Percentiles rank a stretch among this genome's conserved stretches.
These are phyloP conservation scores for Alternaria burnsii DNA, from an alignment of 2,329 filamentous ascomycete species.

Conservation along the genomic window DNA sequence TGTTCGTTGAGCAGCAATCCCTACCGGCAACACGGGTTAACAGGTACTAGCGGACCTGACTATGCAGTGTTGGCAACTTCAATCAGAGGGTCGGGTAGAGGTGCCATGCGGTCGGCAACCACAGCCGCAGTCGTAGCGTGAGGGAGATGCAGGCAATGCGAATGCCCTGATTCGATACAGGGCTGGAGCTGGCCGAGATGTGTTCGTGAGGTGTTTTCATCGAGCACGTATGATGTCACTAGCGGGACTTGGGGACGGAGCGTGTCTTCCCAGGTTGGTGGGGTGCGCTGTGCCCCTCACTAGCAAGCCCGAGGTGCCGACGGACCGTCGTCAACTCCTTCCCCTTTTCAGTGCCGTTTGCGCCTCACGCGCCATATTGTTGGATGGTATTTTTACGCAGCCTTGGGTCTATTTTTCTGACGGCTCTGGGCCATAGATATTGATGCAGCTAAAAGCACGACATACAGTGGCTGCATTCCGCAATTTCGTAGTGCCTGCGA, in stretches of 20 bases:
- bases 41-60: conserved; percentile 30
- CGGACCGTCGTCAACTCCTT: conserved; percentile 19
- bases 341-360: conserved; percentile 10
- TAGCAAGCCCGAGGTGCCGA: conserved; percentile 23
- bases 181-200: background rate
- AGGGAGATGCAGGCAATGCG: conserved; percentile 5
- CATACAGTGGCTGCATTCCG: conserved; percentile 27
- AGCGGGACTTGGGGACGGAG: conserved; percentile 9
- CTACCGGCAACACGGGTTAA: conserved; percentile 24
- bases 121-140: conserved; percentile 18
- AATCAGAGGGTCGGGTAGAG: conserved; percentile 18
- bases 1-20: conserved; percentile 28
- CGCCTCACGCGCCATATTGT: conserved; percentile 5
- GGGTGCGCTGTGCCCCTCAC: conserved; percentile 22
- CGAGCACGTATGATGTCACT: conserved; percentile 22
- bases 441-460: conserved; percentile 24
- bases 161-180: background rate
- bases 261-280: background rate
- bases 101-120: conserved; percentile 13
- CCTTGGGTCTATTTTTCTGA: background rate
- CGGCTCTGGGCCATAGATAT: background rate
- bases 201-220: background rate
- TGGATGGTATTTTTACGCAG: conserved; percentile 5
- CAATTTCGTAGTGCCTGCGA: background rate
- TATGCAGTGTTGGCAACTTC: conserved; percentile 17